phyloP scores from a whole-genome alignment of 2,329 filamentous ascomycete genomes.

The Cladophialophora psammophila region DNA sequence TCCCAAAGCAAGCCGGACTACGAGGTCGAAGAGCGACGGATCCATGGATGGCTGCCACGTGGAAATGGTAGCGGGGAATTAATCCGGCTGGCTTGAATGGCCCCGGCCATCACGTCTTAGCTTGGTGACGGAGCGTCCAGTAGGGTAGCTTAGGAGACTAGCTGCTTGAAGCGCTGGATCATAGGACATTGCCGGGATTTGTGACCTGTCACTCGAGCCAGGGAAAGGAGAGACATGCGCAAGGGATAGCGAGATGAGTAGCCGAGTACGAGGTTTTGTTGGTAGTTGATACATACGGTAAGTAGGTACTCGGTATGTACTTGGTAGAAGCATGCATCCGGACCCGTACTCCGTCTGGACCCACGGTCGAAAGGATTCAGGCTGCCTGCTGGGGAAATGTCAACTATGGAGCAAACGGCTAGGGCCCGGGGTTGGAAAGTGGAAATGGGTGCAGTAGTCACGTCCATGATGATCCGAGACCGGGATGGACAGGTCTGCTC shows the following conservation, averaged over 20 bases:
- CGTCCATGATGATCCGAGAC: neutral
- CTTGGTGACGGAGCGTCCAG: constrained; percentile 5
- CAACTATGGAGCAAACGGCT: neutral
- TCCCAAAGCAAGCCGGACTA: constrained; percentile 14
- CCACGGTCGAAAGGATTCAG: neutral
- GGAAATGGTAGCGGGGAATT: constrained; percentile 28
- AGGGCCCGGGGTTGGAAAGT: constrained; percentile 1
- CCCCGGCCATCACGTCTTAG: constrained; percentile 9
- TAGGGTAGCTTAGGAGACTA: constrained; percentile 9
- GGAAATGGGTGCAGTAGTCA: neutral
- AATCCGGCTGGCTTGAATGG: constrained; percentile 18
- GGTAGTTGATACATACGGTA: too few species aligned
- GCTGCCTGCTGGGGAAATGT: neutral
- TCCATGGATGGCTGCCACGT: constrained; percentile 33
- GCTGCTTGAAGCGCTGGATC: neutral
- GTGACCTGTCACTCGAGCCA: constrained; percentile 10
- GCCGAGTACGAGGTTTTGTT: constrained; percentile 23
- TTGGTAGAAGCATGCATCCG: neutral
- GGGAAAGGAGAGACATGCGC: constrained; percentile 2
- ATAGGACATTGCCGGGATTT: constrained; percentile 2
- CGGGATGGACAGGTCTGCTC: neutral
- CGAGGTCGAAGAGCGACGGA: neutral
- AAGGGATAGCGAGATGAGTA: constrained; percentile 22
- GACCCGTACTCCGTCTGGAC: neutral
- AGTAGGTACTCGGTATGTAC: too few species aligned